Conservation (phyloP, 2,329 filamentous ascomycete species). For the Ophiostoma himal-ulmi region DNA sequence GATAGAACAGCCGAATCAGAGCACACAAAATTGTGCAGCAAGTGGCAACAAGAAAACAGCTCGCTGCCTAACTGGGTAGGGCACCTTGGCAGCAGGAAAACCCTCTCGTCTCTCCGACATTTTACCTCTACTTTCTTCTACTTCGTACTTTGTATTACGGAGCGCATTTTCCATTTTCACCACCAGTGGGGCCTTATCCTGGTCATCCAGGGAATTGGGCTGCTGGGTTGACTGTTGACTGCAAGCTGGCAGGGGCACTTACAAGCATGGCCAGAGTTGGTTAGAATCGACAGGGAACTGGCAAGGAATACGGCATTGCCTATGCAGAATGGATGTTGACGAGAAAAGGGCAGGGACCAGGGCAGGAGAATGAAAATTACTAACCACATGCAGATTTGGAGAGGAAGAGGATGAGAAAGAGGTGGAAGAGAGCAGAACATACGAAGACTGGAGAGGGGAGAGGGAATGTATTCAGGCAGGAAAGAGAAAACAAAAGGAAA, state of each 20-base stretch:
- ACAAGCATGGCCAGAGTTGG: not conserved
- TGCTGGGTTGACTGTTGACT: slow-evolving; percentile 7
- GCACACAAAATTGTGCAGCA: not conserved
- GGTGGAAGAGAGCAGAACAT: not conserved
- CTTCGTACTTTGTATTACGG: not conserved
- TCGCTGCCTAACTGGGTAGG: not conserved
- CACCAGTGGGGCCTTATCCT: slow-evolving; percentile 11
- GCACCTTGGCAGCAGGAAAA: not conserved
- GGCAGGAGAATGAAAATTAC: not conserved
- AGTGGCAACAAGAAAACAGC: not conserved
- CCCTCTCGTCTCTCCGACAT: not conserved
- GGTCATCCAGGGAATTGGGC: not conserved
- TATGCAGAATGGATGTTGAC: not conserved
- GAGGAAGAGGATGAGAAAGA: not conserved
- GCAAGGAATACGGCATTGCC: slow-evolving; percentile 8
- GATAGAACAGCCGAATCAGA: not conserved
- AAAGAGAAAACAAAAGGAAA: not conserved
- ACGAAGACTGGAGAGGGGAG: not conserved
- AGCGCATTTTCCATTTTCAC: slow-evolving; percentile 3
- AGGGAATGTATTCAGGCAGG: not conserved
- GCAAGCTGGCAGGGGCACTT: not conserved
- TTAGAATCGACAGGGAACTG: not conserved
- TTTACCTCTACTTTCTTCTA: not conserved
- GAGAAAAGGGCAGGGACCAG: not conserved
- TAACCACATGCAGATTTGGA: not conserved